Evolutionary conservation across 2,329 filamentous ascomycete genomes (phyloP).

Genomic region (Botrytis pseudocinerea): DNA sequence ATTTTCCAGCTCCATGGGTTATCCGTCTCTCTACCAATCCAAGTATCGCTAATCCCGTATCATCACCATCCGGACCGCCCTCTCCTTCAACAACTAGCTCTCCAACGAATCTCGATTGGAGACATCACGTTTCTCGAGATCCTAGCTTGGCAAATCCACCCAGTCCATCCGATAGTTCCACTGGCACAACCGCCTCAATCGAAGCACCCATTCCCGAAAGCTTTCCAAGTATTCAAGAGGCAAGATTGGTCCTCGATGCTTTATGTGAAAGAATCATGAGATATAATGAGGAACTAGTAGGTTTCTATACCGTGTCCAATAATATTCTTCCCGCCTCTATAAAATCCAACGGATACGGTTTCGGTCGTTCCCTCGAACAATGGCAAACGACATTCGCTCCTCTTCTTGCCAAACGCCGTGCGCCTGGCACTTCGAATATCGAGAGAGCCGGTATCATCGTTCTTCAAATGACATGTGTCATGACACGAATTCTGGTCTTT

Average conservation of each 20-base stretch:
- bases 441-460: conserved; percentile 61
- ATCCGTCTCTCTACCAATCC: conserved; percentile 50
- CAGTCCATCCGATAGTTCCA: conserved; percentile 46
- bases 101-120: conserved; percentile 2
- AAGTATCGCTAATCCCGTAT: conserved; percentile 31
- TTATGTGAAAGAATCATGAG: conserved; percentile 58
- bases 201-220: conserved; percentile 33
- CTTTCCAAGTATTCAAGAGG: conserved; percentile 55
- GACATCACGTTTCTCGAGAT: conserved; percentile 9
- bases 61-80: conserved; percentile 27
- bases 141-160: conserved; percentile 37
- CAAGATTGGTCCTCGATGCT: conserved; percentile 56
- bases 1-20: conserved; percentile 63
- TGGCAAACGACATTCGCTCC: conserved; percentile 60
- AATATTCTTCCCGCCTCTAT: conserved; percentile 47
- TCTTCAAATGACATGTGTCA: conserved; percentile 63
- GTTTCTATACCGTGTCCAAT: conserved; percentile 46
- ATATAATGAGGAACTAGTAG: conserved; percentile 58
- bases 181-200: conserved; percentile 25
- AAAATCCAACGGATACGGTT: conserved; percentile 41
- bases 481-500: conserved; percentile 56
- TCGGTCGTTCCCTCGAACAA: conserved; percentile 52
- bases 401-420: conserved; percentile 51
- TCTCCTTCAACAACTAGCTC: conserved; percentile 6
- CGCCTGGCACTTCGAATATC: conserved; percentile 50